A percentile compares a stretch with the other conserved stretches of the same genome.
Evolutionary conservation across 371 early-diverging fungal genomes (phyloP).

Genomic region (Chytridium lagenaria): DNA sequence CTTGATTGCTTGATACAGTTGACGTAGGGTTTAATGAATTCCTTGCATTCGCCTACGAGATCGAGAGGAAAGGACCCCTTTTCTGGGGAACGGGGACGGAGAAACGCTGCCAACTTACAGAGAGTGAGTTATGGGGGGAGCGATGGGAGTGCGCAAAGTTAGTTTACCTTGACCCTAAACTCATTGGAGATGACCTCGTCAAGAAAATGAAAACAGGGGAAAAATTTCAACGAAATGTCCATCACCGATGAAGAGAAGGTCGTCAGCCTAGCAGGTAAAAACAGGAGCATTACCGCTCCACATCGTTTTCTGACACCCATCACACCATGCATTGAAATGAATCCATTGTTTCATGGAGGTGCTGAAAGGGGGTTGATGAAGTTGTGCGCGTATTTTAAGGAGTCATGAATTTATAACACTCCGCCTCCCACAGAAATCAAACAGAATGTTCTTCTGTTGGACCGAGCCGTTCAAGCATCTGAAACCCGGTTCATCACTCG

Average conservation of each 20-base stretch:
- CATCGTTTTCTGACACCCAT: background rate
- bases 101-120: conserved; percentile 52
- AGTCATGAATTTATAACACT: no score
- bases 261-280: conserved; percentile 1
- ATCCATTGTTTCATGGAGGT: no score
- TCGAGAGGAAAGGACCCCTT: conserved; percentile 84
- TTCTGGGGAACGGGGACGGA: conserved; percentile 70
- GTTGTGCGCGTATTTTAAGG: no score
- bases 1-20: conserved; percentile 69
- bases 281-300: background rate
- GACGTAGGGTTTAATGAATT: conserved; percentile 73
- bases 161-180: no score
- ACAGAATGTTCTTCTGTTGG: conserved; percentile 79
- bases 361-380: no score
- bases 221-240: conserved; percentile 17
- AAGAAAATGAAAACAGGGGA: background rate
- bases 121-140: no score
- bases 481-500: conserved; percentile 89
- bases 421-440: conserved; percentile 71
- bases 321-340: no score
- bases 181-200: no score
- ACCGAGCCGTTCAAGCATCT: conserved; percentile 79
- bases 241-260: background rate
- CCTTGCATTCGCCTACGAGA: conserved; percentile 71
- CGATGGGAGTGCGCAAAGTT: no score